Conservation (phyloP, 176 grass and related monocot species). For the Tuctoria greenei region DNA sequence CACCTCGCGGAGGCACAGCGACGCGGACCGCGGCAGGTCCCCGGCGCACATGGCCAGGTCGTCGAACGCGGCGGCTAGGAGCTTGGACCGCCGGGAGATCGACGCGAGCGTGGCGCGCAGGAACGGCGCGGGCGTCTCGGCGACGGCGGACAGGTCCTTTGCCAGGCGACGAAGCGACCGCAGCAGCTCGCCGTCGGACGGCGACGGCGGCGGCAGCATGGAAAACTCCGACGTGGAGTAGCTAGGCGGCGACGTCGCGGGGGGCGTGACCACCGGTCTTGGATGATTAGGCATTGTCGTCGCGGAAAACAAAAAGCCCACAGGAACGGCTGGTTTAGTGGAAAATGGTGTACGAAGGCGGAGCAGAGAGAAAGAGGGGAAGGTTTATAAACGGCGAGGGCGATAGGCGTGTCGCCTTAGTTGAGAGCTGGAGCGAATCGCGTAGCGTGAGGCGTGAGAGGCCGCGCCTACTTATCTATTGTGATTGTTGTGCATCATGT, state of each 20-base stretch:
- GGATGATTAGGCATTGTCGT: slow-evolving; percentile 26
- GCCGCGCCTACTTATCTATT: background rate
- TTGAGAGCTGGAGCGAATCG: slow-evolving; percentile 51
- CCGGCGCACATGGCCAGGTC: slow-evolving; percentile 43
- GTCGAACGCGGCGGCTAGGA: slow-evolving; percentile 67
- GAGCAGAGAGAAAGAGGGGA: background rate
- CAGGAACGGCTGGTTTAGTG: background rate
- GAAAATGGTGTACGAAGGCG: background rate
- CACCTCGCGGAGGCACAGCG: slow-evolving; percentile 80
- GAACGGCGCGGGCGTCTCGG: slow-evolving; percentile 43
- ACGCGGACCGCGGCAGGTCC: slow-evolving; percentile 58
- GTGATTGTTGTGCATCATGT: slow-evolving; percentile 32
- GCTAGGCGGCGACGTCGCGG: slow-evolving; percentile 25
- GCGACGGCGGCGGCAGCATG: slow-evolving; percentile 39
- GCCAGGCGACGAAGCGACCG: slow-evolving; percentile 62
- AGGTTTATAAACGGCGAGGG: slow-evolving; percentile 32
- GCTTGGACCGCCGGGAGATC: slow-evolving; percentile 55
- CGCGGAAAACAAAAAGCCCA: background rate
- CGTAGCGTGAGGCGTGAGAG: background rate
- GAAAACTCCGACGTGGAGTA: slow-evolving; percentile 28
- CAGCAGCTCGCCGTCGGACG: slow-evolving; percentile 68
- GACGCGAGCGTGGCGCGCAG: slow-evolving; percentile 50
- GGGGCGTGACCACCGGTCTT: slow-evolving; percentile 10
- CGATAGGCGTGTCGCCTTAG: slow-evolving; percentile 34
- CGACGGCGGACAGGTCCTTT: slow-evolving; percentile 49